Conservation (phyloP, 169 alveolate species). For the Eimeria mitis region DNA sequence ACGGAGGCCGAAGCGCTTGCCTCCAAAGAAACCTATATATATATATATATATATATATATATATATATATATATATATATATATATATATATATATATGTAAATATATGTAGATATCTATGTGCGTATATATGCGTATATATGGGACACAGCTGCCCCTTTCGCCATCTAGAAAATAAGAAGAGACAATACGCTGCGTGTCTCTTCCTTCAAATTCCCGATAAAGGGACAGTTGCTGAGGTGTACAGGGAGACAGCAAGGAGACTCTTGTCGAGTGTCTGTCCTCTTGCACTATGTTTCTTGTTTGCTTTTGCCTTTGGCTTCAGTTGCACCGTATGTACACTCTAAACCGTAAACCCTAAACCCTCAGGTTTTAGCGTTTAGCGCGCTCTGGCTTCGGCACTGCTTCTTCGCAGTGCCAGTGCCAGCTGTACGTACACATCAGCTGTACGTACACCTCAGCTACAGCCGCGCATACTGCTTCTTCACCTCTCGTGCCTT, state of each 20-base stretch:
- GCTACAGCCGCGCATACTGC: slow-evolving; percentile 7
- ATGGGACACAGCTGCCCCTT: background rate
- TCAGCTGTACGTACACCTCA: background rate
- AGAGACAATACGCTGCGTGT: background rate
- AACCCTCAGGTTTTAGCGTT: background rate
- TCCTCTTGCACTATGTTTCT: background rate
- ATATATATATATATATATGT: background rate
- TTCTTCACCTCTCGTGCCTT: slow-evolving; percentile 30
- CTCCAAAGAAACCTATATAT: background rate
- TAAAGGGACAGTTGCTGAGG: background rate
- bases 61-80: background rate
- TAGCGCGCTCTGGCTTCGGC: background rate
- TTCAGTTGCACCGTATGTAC: background rate
- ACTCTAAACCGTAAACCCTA: background rate
- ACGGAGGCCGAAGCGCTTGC: background rate
- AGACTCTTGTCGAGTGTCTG: background rate
- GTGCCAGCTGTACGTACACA: background rate
- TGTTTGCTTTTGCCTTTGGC: background rate
- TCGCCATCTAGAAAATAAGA: background rate
- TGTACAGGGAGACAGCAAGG: slow-evolving; percentile 25
- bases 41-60: background rate
- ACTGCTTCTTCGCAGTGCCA: background rate
- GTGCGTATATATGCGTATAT: background rate
- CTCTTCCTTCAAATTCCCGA: background rate
- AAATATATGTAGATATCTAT: no score